Evolutionary conservation across 805 yeast genomes (phyloP).

Genomic region (Yarrowia sp.): DNA sequence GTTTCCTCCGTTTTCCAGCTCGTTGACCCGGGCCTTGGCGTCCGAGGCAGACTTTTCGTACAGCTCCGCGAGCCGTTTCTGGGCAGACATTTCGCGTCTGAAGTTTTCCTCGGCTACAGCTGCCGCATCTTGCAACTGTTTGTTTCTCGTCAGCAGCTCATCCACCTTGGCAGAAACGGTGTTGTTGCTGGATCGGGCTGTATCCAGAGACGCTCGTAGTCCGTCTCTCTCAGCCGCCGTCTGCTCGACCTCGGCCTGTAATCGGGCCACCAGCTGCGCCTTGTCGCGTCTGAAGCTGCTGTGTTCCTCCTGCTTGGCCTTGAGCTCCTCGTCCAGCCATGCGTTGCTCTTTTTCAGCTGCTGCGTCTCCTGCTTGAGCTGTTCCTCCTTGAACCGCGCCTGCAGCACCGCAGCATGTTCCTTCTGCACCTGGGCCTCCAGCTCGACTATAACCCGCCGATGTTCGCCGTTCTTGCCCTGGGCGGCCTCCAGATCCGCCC

Average conservation of each 20-base stretch:
- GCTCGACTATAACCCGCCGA: constrained; percentile 54
- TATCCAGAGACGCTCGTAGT: constrained; percentile 48
- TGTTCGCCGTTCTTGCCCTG: constrained; percentile 51
- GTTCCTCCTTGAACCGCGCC: constrained; percentile 51
- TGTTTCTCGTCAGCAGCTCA: constrained; percentile 55
- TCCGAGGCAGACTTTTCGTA: constrained; percentile 63
- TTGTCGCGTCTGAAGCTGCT: constrained; percentile 48
- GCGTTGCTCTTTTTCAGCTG: constrained; percentile 53
- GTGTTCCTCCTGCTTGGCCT: constrained; percentile 49
- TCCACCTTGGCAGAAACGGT: constrained; percentile 54
- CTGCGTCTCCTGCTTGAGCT: constrained; percentile 54
- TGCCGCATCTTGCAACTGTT: constrained; percentile 56
- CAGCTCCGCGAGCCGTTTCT: constrained; percentile 65
- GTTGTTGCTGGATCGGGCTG: constrained; percentile 51
- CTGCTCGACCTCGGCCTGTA: constrained; percentile 52
- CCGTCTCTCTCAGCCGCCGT: constrained; percentile 49
- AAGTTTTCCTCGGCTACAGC: constrained; percentile 58
- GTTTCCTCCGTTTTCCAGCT: constrained; percentile 59
- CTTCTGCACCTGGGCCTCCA: constrained; percentile 52
- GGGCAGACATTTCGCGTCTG: constrained; percentile 63
- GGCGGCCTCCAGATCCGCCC: constrained; percentile 53
- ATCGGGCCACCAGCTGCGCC: constrained; percentile 48
- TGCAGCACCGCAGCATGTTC: constrained; percentile 47
- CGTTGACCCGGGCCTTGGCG: constrained; percentile 58
- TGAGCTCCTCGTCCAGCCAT: constrained; percentile 54